Conservation (phyloP, 2,329 filamentous ascomycete species). For the Fusarium keratoplasticum region DNA sequence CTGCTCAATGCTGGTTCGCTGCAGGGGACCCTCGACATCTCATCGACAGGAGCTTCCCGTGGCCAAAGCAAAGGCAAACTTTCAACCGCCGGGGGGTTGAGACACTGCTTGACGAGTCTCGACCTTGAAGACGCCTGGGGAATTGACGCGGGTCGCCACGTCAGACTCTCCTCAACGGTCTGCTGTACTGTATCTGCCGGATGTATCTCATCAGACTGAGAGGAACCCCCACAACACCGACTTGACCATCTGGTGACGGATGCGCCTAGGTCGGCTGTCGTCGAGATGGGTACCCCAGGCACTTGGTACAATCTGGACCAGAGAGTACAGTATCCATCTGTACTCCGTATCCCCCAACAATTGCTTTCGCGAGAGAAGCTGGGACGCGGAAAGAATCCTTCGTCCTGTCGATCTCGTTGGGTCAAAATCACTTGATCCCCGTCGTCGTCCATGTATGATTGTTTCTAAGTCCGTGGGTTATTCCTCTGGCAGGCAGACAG, state of each 20-base stretch:
- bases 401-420: conserved; percentile 32
- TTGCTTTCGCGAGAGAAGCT: background rate
- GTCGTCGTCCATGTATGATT: background rate
- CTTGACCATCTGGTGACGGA: conserved; percentile 1
- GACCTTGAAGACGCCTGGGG: conserved; percentile 15
- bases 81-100: conserved; percentile 3
- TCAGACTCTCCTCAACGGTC: conserved; percentile 29
- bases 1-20: conserved; percentile 36
- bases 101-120: conserved; percentile 23
- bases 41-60: conserved; percentile 36
- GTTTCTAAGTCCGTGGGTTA: background rate
- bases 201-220: conserved; percentile 17
- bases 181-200: background rate
- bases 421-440: conserved; percentile 26
- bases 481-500: conserved; percentile 16
- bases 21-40: conserved; percentile 17
- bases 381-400: conserved; percentile 27
- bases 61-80: conserved; percentile 27
- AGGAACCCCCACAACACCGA: conserved; percentile 9
- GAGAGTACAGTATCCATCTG: background rate
- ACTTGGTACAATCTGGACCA: background rate
- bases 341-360: background rate
- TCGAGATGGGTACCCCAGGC: background rate
- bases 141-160: conserved; percentile 30
- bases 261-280: background rate